These are phyloP conservation scores for Globisporangium radiosum DNA, from an alignment of 352 stramenopile genomes.

Conservation along the genomic window DNA sequence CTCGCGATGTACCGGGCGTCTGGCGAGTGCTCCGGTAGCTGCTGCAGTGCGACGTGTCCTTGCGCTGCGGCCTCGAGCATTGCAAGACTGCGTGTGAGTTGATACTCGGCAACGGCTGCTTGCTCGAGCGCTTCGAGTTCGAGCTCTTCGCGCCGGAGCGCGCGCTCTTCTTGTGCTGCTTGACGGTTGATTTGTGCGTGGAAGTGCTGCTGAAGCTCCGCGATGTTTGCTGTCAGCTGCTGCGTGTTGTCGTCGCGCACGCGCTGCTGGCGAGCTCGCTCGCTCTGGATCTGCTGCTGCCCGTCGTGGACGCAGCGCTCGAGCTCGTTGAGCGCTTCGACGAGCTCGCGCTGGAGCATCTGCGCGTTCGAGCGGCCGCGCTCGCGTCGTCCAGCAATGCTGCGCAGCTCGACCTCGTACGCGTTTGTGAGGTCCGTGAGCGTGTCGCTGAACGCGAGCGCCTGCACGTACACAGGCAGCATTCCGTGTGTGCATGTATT, in stretches of 20 bases:
- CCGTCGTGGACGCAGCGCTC: constrained; percentile 40
- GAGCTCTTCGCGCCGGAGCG: constrained; percentile 23
- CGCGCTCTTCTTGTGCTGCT: constrained; percentile 15
- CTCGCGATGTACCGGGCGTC: constrained; percentile 40
- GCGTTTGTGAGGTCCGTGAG: constrained; percentile 41
- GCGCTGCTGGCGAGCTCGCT: constrained; percentile 36
- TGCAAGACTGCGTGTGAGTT: constrained; percentile 25
- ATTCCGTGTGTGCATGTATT: too few relatives aligned
- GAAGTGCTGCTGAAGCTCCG: constrained; percentile 25
- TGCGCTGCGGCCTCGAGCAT: constrained; percentile 29
- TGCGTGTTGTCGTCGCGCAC: constrained; percentile 34
- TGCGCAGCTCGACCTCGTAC: constrained; percentile 52
- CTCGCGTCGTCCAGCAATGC: constrained; percentile 33
- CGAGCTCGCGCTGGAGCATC: constrained; percentile 59
- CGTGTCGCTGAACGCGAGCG: constrained; percentile 61
- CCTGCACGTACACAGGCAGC: constrained; percentile 9
- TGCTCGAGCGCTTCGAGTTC: constrained; percentile 41
- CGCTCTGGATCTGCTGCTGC: constrained; percentile 30
- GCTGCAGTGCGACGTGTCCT: constrained; percentile 35
- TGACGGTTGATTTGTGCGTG: constrained; percentile 14
- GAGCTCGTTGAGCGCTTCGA: constrained; percentile 49
- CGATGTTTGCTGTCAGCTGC: constrained; percentile 29
- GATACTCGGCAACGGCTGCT: constrained; percentile 35
- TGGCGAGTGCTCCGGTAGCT: constrained; percentile 30
- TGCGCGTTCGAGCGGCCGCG: constrained; percentile 37